Evolutionary conservation across 192 early-diverging fungal genomes (phyloP).

Genomic region (Umbelopsis sp.): DNA sequence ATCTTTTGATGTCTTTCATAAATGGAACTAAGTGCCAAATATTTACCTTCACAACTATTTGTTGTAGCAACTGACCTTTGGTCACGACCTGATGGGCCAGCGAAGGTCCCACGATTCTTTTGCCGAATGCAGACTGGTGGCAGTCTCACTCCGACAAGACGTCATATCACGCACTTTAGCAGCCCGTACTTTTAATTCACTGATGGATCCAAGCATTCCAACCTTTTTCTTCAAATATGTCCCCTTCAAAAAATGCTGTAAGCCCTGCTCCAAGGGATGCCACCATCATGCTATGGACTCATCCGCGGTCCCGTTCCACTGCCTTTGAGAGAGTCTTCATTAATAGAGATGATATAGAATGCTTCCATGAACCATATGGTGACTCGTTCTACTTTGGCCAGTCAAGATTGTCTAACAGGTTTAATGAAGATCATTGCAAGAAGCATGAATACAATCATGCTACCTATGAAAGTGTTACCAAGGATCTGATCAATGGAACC

Average conservation of each 20-base stretch:
- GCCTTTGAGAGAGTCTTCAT: constrained; percentile 9
- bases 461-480: constrained; percentile 4
- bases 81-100: not conserved
- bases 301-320: constrained; percentile 6
- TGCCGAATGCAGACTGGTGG: not conserved
- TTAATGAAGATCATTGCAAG: not conserved
- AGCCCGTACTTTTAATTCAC: not conserved
- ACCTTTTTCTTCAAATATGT: not conserved
- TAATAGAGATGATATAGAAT: not conserved
- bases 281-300: constrained; percentile 10
- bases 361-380: constrained; percentile 13
- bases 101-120: not conserved
- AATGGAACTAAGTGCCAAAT: too few species aligned
- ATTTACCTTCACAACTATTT: too few species aligned
- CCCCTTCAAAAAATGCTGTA: not conserved
- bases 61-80: too few species aligned
- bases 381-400: constrained; percentile 18
- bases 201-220: not conserved
- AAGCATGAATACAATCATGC: not conserved
- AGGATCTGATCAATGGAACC: constrained; percentile 1
- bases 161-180: not conserved
- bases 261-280: not conserved
- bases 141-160: not conserved
- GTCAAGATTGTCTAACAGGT: not conserved
- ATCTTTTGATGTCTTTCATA: too few species aligned